phyloP scores from a whole-genome alignment of 2,329 filamentous ascomycete genomes.

The Xylariaceae sp. region DNA sequence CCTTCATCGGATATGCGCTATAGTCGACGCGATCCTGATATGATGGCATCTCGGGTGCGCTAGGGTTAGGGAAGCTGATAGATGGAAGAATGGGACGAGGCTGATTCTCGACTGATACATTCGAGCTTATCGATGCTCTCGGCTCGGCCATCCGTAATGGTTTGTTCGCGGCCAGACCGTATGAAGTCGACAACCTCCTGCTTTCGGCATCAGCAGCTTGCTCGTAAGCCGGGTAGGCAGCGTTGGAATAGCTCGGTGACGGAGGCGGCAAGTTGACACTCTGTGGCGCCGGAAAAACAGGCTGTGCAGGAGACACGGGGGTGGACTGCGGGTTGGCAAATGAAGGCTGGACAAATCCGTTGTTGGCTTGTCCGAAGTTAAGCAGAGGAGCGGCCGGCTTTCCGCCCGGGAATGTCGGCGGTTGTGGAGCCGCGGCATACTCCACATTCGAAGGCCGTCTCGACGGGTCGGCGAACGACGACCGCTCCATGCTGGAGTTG shows the following conservation, averaged over 20 bases:
- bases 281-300: slow-evolving; percentile 24
- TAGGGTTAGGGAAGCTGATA: slow-evolving; percentile 23
- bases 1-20: slow-evolving; percentile 18
- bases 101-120: slow-evolving; percentile 22
- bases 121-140: slow-evolving; percentile 25
- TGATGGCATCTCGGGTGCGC: slow-evolving; percentile 19
- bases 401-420: slow-evolving; percentile 26
- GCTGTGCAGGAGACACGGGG: slow-evolving; percentile 29
- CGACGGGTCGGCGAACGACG: slow-evolving; percentile 23
- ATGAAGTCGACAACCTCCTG: slow-evolving; percentile 24
- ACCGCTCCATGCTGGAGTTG: slow-evolving; percentile 31
- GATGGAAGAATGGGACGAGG: slow-evolving; percentile 24
- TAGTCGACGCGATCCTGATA: slow-evolving; percentile 23
- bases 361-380: slow-evolving; percentile 26
- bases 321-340: slow-evolving; percentile 28
- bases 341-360: slow-evolving; percentile 26
- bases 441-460: slow-evolving; percentile 29
- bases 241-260: slow-evolving; percentile 14
- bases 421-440: slow-evolving; percentile 27
- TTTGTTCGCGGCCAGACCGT: slow-evolving; percentile 23
- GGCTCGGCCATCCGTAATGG: slow-evolving; percentile 18
- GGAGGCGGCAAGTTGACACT: slow-evolving; percentile 12
- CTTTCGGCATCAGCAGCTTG: slow-evolving; percentile 22
- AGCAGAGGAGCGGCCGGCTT: slow-evolving; percentile 24
- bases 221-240: slow-evolving; percentile 24